These are phyloP conservation scores for Ogataea nakhonphanomensis DNA, from an alignment of 805 yeast species.

Conservation along the genomic window DNA sequence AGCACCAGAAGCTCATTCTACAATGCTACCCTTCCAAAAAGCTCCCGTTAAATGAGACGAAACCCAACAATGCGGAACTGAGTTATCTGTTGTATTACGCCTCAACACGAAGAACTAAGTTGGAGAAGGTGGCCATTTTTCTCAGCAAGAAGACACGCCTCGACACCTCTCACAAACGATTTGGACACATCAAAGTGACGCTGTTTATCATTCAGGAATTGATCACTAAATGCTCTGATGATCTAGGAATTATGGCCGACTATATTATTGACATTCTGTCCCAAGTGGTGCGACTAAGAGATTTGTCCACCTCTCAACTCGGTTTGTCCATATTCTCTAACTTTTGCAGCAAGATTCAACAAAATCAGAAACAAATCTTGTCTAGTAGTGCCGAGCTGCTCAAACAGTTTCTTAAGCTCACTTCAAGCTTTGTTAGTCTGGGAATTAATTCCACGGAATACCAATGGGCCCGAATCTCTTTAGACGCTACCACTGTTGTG, in stretches of 20 bases:
- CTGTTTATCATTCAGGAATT: constrained; percentile 65
- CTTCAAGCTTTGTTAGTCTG: constrained; percentile 22
- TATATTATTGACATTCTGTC: constrained; percentile 60
- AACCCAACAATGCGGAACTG: constrained; percentile 89
- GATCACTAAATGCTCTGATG: constrained; percentile 73
- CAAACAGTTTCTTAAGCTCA: constrained; percentile 35
- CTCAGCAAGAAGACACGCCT: constrained; percentile 55
- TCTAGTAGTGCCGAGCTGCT: constrained; percentile 46
- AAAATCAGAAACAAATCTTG: constrained; percentile 32
- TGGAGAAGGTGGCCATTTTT: constrained; percentile 79
- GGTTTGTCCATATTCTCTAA: constrained; percentile 34
- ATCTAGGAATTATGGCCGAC: constrained; percentile 76
- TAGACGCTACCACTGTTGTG: constrained; percentile 39
- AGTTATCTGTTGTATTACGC: constrained; percentile 87
- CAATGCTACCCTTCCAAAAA: constrained; percentile 93
- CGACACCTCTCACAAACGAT: constrained; percentile 58
- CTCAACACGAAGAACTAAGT: constrained; percentile 80
- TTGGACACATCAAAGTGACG: constrained; percentile 84
- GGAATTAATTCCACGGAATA: constrained; percentile 16
- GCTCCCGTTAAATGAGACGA: constrained; percentile 57
- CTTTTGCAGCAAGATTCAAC: constrained; percentile 27
- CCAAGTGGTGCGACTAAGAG: constrained; percentile 51
- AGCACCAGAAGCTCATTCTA: constrained; percentile 84
- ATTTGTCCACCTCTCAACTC: constrained; percentile 54
- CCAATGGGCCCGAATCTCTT: constrained; percentile 46